Evolutionary conservation across 148 eudicot genomes (phyloP).

Genomic region (Simmondsia chinensis): DNA sequence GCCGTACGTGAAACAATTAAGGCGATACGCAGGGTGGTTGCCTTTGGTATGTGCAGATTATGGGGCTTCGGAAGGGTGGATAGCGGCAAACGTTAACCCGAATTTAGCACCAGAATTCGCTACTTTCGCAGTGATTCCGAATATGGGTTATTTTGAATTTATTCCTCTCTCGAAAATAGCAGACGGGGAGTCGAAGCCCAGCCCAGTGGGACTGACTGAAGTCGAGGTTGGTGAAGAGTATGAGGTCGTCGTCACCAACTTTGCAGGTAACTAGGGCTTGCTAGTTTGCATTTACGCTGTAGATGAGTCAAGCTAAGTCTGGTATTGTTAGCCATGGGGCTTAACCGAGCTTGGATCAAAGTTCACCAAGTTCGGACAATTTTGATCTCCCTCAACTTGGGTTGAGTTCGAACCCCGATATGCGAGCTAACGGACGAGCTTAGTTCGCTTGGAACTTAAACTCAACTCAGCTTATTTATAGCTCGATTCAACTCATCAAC

Average conservation of each 20-base stretch:
- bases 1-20: slow-evolving; percentile 70
- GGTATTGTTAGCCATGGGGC: no score
- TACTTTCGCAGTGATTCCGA: slow-evolving; percentile 76
- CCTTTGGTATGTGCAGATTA: slow-evolving; percentile 82
- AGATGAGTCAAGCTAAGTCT: not conserved
- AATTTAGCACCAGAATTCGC: slow-evolving; percentile 61
- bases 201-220: slow-evolving; percentile 65
- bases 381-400: no score
- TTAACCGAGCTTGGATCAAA: no score
- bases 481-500: no score
- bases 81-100: slow-evolving; percentile 86
- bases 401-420: no score
- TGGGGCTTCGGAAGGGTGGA: slow-evolving; percentile 94
- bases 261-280: slow-evolving; percentile 49
- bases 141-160: slow-evolving; percentile 83
- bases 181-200: slow-evolving; percentile 27
- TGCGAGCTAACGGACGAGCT: no score
- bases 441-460: no score
- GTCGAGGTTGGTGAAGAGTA: slow-evolving; percentile 87
- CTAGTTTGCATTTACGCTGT: not conserved
- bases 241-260: slow-evolving; percentile 71
- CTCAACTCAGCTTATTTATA: no score
- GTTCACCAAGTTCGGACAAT: no score
- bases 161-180: slow-evolving; percentile 44
- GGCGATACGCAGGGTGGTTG: slow-evolving; percentile 73